Percentiles rank a stretch among this genome's conserved stretches.
These are phyloP conservation scores for Phytophthora kernoviae DNA, from an alignment of 352 stramenopile genomes.

Conservation along the genomic window DNA sequence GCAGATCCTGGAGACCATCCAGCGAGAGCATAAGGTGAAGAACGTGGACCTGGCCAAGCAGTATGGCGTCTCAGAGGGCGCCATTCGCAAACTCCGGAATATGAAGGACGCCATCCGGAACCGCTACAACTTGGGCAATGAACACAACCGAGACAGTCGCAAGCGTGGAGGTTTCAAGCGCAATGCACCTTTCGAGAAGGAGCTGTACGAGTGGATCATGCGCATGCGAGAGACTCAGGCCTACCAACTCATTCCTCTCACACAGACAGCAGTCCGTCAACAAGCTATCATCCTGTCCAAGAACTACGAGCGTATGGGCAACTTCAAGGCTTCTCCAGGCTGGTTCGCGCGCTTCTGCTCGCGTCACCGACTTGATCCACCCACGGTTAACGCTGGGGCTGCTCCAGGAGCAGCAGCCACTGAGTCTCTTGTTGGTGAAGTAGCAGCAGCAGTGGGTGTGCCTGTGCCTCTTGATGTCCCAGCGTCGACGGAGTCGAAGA, in stretches of 20 bases:
- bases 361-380: constrained; percentile 77
- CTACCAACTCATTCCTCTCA: constrained; percentile 86
- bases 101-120: constrained; percentile 86
- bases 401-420: constrained; percentile 3
- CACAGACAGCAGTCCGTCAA: constrained; percentile 82
- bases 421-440: not conserved
- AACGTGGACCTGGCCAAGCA: constrained; percentile 86
- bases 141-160: constrained; percentile 87
- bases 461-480: constrained; percentile 5
- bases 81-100: constrained; percentile 90
- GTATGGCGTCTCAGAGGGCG: constrained; percentile 86
- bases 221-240: constrained; percentile 81
- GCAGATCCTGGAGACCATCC: constrained; percentile 87
- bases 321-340: constrained; percentile 85
- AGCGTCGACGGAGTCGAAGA: constrained; percentile 12
- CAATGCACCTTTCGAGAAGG: constrained; percentile 85
- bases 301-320: constrained; percentile 85
- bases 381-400: constrained; percentile 33
- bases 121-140: constrained; percentile 83
- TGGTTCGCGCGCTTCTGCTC: constrained; percentile 91
- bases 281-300: constrained; percentile 84
- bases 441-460: constrained; percentile 13
- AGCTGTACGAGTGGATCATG: constrained; percentile 88
- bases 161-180: constrained; percentile 84
- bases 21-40: constrained; percentile 83